These are phyloP conservation scores for Elsinoe ampelina DNA, from an alignment of 2,329 filamentous ascomycete genomes.

Conservation along the genomic window DNA sequence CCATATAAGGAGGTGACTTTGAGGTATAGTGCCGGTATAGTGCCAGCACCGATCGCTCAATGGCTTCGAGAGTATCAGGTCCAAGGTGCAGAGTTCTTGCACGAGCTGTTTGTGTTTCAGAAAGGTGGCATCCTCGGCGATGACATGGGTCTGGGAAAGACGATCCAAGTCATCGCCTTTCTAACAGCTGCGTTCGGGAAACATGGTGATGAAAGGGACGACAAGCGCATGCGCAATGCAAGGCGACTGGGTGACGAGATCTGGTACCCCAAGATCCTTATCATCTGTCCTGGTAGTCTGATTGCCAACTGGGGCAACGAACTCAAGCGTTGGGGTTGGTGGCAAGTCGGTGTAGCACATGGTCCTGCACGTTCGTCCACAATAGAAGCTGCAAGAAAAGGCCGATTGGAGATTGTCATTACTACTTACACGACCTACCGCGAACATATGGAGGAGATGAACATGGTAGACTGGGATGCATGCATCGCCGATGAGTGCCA, in stretches of 20 bases:
- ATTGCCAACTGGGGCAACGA: conserved; percentile 90
- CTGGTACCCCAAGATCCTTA: conserved; percentile 78
- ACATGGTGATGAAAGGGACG: conserved; percentile 77
- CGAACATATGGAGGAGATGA: conserved; percentile 66
- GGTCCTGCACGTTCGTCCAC: conserved; percentile 52
- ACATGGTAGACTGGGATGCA: conserved; percentile 84
- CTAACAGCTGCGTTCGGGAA: conserved; percentile 89
- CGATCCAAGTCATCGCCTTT: conserved; percentile 90
- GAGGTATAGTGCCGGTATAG: conserved; percentile 64
- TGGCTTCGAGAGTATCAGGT: conserved; percentile 90
- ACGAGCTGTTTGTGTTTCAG: conserved; percentile 83
- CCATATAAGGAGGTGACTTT: conserved; percentile 68
- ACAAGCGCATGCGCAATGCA: conserved; percentile 79
- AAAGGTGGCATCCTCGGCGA: conserved; percentile 85
- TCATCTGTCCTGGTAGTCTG: conserved; percentile 80
- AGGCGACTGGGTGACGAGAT: conserved; percentile 47
- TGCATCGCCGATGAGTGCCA: conserved; percentile 94
- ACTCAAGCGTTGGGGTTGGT: conserved; percentile 87
- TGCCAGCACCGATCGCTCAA: conserved; percentile 82
- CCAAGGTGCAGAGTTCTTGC: conserved; percentile 73
- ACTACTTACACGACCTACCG: conserved; percentile 88
- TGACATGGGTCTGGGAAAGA: conserved; percentile 97
- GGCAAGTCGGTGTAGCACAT: conserved; percentile 78
- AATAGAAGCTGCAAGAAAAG: conserved; percentile 54
- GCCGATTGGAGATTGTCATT: conserved; percentile 79